phyloP scores from a whole-genome alignment of 2,329 filamentous ascomycete genomes.

The Penicillium hordei region DNA sequence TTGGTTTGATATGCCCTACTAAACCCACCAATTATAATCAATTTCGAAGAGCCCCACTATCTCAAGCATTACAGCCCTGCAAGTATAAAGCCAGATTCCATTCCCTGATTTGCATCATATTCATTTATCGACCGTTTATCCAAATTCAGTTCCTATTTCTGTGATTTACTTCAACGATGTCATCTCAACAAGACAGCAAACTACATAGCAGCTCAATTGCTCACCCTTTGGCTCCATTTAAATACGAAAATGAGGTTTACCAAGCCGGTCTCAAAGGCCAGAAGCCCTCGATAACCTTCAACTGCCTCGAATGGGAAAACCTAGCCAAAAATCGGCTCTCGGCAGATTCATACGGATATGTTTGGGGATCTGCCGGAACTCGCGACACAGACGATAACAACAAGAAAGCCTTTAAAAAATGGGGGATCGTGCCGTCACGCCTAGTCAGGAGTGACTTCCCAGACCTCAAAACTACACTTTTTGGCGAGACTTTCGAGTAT shows the following conservation, averaged over 20 bases:
- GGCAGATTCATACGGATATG: constrained; percentile 57
- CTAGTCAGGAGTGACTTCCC: constrained; percentile 39
- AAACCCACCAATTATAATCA: neutral
- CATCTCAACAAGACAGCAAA: neutral
- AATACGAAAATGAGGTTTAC: constrained; percentile 47
- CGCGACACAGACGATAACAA: constrained; percentile 33
- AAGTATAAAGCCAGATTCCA: neutral
- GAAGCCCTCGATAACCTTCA: constrained; percentile 55
- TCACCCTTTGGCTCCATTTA: neutral
- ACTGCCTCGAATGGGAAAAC: constrained; percentile 55
- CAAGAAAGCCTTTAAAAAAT: constrained; percentile 31
- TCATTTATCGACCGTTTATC: neutral
- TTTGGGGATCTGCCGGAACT: constrained; percentile 55
- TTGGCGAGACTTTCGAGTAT: constrained; percentile 48
- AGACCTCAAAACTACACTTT: constrained; percentile 52
- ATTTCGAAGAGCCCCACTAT: neutral
- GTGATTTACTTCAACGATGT: neutral
- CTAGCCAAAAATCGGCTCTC: constrained; percentile 52
- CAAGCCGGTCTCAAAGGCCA: constrained; percentile 47
- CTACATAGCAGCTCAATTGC: neutral
- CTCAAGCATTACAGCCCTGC: neutral
- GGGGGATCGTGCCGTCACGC: constrained; percentile 29
- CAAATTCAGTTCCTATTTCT: neutral
- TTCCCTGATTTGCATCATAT: neutral
- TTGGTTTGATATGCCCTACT: neutral